Conservation (phyloP, 768 basidiomycete species). For the Tubosaeta sp. region DNA sequence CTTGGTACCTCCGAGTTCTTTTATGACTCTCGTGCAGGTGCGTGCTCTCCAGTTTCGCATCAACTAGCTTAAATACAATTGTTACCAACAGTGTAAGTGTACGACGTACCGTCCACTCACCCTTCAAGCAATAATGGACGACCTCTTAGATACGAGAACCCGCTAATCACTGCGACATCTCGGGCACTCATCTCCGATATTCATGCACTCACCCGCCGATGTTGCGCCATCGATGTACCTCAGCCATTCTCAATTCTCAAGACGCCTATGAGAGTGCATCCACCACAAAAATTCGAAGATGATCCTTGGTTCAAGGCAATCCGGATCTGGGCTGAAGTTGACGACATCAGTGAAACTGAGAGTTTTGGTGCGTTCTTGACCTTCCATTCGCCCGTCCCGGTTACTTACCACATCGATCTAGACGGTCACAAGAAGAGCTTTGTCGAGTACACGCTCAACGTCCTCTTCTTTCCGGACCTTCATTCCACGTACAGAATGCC, state of each 20-base stretch:
- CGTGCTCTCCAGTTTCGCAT: slow-evolving; percentile 25
- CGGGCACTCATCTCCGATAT: slow-evolving; percentile 71
- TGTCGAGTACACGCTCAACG: slow-evolving; percentile 75
- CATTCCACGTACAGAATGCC: slow-evolving; percentile 44
- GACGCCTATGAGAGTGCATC: slow-evolving; percentile 45
- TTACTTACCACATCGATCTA: slow-evolving; percentile 23
- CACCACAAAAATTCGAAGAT: slow-evolving; percentile 19
- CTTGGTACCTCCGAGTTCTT: slow-evolving; percentile 53
- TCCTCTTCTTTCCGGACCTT: slow-evolving; percentile 70
- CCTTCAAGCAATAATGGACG: slow-evolving; percentile 6
- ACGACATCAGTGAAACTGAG: slow-evolving; percentile 73
- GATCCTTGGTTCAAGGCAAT: slow-evolving; percentile 57
- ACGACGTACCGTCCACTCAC: not conserved
- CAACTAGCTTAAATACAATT: slow-evolving; percentile 5
- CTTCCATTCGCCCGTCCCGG: not conserved
- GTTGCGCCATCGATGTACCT: slow-evolving; percentile 64
- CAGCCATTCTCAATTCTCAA: slow-evolving; percentile 57
- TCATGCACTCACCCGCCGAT: slow-evolving; percentile 53
- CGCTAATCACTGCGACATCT: slow-evolving; percentile 70
- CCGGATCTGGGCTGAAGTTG: slow-evolving; percentile 70
- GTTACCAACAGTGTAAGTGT: slow-evolving; percentile 25
- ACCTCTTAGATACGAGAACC: slow-evolving; percentile 67
- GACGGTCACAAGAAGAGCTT: slow-evolving; percentile 73
- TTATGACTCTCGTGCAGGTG: slow-evolving; percentile 70
- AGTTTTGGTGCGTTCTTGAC: slow-evolving; percentile 56